Conservation (phyloP, 1,139 yeast species). For the Protomyces gravidus region DNA sequence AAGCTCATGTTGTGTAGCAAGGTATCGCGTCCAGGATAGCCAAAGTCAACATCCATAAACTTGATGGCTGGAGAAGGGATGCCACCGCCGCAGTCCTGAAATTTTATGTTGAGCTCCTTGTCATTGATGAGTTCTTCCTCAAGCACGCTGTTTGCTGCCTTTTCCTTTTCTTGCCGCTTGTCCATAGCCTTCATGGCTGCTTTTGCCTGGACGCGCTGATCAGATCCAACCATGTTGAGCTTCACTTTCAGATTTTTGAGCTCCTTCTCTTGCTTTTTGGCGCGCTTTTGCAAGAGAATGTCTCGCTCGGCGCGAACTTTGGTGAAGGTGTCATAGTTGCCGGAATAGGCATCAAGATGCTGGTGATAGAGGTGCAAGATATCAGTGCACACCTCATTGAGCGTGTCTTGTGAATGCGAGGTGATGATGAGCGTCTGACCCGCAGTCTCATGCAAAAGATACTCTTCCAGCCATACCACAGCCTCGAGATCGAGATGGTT, state of each 20-base stretch:
- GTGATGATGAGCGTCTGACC: constrained; percentile 62
- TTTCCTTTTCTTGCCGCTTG: constrained; percentile 97
- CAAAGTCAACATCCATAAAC: constrained; percentile 77
- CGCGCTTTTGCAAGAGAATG: constrained; percentile 96
- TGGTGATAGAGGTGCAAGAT: constrained; percentile 93
- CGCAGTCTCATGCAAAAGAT: constrained; percentile 52
- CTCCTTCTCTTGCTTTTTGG: constrained; percentile 96
- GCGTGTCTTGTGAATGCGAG: constrained; percentile 98
- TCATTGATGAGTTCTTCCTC: constrained; percentile 90
- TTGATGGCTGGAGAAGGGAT: constrained; percentile 98
- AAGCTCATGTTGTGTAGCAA: constrained; percentile 85
- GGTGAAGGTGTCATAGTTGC: constrained; percentile 95
- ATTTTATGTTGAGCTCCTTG: constrained; percentile 85
- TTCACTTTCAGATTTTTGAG: constrained; percentile 96
- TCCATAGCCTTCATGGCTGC: constrained; percentile 98
- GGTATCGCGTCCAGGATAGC: constrained; percentile 66
- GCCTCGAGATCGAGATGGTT: constrained; percentile 98
- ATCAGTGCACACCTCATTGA: constrained; percentile 96
- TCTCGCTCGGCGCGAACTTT: constrained; percentile 93
- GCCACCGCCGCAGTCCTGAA: constrained; percentile 86
- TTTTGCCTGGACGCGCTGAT: constrained; percentile 98
- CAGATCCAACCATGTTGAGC: constrained; percentile 99
- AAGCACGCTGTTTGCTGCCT: constrained; percentile 46
- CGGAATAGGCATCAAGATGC: constrained; percentile 73
- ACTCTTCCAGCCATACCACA: constrained; percentile 99